Percentiles rank a stretch among this genome's conserved stretches.
Evolutionary conservation across 169 alveolate genomes (phyloP).

Genomic region (Perkinsus olseni): DNA sequence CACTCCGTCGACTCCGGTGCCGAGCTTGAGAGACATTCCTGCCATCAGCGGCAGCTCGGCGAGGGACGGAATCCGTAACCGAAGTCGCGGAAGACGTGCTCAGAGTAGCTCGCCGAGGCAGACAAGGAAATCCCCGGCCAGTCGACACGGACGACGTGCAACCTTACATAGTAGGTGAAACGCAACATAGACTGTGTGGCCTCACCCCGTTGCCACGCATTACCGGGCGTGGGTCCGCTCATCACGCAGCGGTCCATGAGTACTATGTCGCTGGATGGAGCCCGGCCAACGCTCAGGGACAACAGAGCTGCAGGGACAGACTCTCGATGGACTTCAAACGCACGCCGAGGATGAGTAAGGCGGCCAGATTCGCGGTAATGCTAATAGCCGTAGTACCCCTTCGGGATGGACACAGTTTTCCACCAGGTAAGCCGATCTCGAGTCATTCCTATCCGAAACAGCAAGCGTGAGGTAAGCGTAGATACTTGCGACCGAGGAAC

Average conservation of each 20-base stretch:
- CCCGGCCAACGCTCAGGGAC: not conserved
- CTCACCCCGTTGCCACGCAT: not conserved
- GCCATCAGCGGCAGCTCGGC: not conserved
- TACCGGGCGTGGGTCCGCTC: not conserved
- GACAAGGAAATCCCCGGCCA: not conserved
- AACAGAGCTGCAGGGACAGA: not conserved
- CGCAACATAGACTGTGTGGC: not conserved
- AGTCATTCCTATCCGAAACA: not conserved
- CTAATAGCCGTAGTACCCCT: too few relatives aligned
- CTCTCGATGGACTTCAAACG: too few relatives aligned
- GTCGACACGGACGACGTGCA: too few relatives aligned
- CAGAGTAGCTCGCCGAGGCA: not conserved
- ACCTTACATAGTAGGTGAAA: not conserved
- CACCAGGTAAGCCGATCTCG: not conserved
- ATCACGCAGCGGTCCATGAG: not conserved
- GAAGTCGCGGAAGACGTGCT: not conserved
- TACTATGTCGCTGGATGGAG: not conserved
- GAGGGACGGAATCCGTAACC: not conserved
- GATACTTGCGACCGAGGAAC: not conserved
- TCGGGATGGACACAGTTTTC: not conserved
- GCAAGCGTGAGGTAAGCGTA: not conserved
- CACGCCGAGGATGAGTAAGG: too few relatives aligned
- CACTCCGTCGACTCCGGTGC: not conserved
- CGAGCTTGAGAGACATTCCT: not conserved
- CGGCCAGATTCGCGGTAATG: too few relatives aligned